phyloP scores from a whole-genome alignment of 768 basidiomycete species.

The Mycena rosella region DNA sequence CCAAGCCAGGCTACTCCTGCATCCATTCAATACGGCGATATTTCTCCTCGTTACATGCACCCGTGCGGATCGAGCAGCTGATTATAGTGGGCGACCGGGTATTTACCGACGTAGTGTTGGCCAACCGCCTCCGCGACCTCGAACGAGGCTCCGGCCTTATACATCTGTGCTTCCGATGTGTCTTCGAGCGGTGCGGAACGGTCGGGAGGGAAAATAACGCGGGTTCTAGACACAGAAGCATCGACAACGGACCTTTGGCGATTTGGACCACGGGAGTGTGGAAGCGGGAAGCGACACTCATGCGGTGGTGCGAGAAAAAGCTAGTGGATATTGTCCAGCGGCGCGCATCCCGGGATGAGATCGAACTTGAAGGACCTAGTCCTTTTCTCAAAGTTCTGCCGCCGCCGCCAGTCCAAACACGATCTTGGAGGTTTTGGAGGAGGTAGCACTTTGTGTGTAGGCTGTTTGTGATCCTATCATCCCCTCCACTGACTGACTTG shows the following conservation, averaged over 20 bases:
- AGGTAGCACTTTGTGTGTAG: slow-evolving; percentile 17
- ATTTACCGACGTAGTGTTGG: slow-evolving; percentile 92
- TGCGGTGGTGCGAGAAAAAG: slow-evolving; percentile 71
- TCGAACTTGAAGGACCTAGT: slow-evolving; percentile 38
- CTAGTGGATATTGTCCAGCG: slow-evolving; percentile 61
- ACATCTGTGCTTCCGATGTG: slow-evolving; percentile 41
- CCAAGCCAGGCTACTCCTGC: slow-evolving; percentile 88
- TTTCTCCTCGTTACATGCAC: slow-evolving; percentile 72
- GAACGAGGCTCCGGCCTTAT: slow-evolving; percentile 31
- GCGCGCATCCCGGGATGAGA: slow-evolving; percentile 50
- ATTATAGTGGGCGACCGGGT: slow-evolving; percentile 93
- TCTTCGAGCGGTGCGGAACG: slow-evolving; percentile 44
- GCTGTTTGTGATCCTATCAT: neutral
- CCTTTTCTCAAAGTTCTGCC: slow-evolving; percentile 49
- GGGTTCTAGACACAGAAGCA: slow-evolving; percentile 23
- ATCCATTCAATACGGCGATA: slow-evolving; percentile 78
- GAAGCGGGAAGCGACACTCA: slow-evolving; percentile 70
- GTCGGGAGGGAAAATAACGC: slow-evolving; percentile 43
- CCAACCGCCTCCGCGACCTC: slow-evolving; percentile 72
- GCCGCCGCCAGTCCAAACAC: slow-evolving; percentile 16
- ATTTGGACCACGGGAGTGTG: slow-evolving; percentile 82
- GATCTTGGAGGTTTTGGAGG: slow-evolving; percentile 34
- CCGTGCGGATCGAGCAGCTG: slow-evolving; percentile 72
- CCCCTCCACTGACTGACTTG: slow-evolving; percentile 3
- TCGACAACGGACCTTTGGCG: slow-evolving; percentile 64